These are phyloP conservation scores for Lycium barbarum DNA, from an alignment of 257 asterid species.

Conservation along the genomic window DNA sequence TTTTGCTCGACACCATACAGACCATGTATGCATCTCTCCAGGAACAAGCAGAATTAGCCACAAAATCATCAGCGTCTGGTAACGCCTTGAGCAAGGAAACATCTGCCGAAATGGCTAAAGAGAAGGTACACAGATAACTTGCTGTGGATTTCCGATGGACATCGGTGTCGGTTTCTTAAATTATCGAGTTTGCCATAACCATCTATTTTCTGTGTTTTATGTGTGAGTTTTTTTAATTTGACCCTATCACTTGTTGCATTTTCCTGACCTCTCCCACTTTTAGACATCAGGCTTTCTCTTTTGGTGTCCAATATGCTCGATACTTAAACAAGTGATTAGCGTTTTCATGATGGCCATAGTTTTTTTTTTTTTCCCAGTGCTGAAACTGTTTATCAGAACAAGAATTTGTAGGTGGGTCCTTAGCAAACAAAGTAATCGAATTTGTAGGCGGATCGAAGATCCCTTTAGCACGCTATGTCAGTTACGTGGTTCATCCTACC, in stretches of 20 bases:
- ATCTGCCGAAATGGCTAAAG: constrained; percentile 95
- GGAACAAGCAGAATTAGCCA: constrained; percentile 62
- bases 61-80: constrained; percentile 56
- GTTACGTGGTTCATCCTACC: constrained; percentile 2
- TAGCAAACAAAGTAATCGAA: neutral
- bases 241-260: neutral
- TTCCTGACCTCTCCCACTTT: neutral
- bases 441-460: neutral
- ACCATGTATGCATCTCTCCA: constrained; percentile 64
- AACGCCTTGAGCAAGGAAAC: constrained; percentile 61
- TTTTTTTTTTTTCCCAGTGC: neutral
- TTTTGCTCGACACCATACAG: constrained; percentile 80
- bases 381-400: constrained; percentile 12
- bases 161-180: neutral
- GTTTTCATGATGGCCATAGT: neutral
- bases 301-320: neutral
- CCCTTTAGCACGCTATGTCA: neutral
- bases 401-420: neutral
- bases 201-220: constrained; percentile 2
- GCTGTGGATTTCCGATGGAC: neutral
- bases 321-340: neutral
- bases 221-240: neutral
- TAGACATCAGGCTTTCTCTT: neutral
- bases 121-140: constrained; percentile 58
- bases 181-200: neutral